Evolutionary conservation across 2,329 filamentous ascomycete genomes (phyloP).

Genomic region (Incumbomyces delicatus): DNA sequence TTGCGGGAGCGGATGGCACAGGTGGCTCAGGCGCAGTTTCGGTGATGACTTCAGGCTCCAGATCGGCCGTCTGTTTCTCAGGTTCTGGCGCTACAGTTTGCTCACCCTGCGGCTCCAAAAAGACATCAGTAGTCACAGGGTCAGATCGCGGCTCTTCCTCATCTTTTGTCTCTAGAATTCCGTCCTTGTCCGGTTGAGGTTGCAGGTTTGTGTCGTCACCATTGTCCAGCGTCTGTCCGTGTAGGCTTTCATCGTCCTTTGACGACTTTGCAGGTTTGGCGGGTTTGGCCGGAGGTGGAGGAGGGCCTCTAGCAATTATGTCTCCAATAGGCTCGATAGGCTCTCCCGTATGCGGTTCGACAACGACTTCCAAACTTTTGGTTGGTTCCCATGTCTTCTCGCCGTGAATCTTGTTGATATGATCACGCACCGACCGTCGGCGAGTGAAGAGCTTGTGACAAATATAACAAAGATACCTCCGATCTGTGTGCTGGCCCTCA

Average conservation of each 20-base stretch:
- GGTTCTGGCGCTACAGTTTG: not conserved
- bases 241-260: conserved; percentile 3
- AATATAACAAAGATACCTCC: conserved; percentile 21
- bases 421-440: conserved; percentile 20
- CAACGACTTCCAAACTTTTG: conserved; percentile 19
- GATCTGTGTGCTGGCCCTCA: conserved; percentile 21
- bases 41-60: not conserved
- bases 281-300: conserved; percentile 14
- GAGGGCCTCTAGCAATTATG: conserved; percentile 17
- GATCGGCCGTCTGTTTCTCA: not conserved
- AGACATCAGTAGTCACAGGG: not conserved
- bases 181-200: conserved; percentile 1
- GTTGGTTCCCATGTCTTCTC: conserved; percentile 20
- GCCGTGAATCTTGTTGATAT: conserved; percentile 21
- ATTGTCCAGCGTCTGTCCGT: conserved; percentile 6
- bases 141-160: not conserved
- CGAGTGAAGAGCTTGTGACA: conserved; percentile 21
- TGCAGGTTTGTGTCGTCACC: conserved; percentile 4
- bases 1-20: conserved; percentile 4
- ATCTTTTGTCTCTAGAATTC: not conserved
- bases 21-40: not conserved
- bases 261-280: conserved; percentile 11
- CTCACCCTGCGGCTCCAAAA: too few relatives aligned
- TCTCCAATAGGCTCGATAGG: conserved; percentile 19
- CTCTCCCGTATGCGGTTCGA: conserved; percentile 18